Evolutionary conservation across 345 rosid species (phyloP).

Genomic region (Gossypium mustelinum): DNA sequence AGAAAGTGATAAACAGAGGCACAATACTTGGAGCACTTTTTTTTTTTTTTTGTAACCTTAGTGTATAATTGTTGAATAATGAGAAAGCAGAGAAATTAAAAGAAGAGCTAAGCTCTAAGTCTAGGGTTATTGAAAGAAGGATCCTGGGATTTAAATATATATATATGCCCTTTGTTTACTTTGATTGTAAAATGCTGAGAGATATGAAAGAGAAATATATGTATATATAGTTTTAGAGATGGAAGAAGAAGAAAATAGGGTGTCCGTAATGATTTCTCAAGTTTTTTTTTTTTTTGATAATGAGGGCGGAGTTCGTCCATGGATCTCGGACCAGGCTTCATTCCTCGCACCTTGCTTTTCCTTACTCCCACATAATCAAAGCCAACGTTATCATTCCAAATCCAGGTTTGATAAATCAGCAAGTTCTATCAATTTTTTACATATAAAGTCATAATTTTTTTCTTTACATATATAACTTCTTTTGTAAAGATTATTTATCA

Average conservation of each 20-base stretch:
- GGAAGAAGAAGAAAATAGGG: conserved; percentile 28
- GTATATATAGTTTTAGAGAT: background rate
- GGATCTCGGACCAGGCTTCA: conserved; percentile 89
- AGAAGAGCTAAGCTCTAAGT: background rate
- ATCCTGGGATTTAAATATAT: too few species aligned
- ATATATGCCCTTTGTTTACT: too few species aligned
- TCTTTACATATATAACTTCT: too few species aligned
- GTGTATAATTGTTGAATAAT: conserved; percentile 35
- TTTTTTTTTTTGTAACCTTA: conserved; percentile 19
- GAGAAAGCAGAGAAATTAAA: conserved; percentile 14
- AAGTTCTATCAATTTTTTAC: background rate
- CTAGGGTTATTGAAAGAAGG: conserved; percentile 12
- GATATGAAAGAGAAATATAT: background rate
- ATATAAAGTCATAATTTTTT: background rate
- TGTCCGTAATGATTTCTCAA: conserved; percentile 12
- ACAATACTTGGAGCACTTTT: conserved; percentile 13
- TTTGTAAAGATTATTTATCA: background rate
- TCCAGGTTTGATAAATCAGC: background rate
- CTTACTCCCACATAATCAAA: background rate
- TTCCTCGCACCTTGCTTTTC: conserved; percentile 56
- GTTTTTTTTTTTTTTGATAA: background rate
- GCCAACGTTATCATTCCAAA: background rate
- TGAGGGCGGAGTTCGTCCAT: background rate
- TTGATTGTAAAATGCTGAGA: too few species aligned
- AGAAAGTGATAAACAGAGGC: background rate